A percentile compares a stretch with the other conserved stretches of the same genome.
Evolutionary conservation across 2,329 filamentous ascomycete genomes (phyloP).

Genomic region (Fusarium keratoplasticum): DNA sequence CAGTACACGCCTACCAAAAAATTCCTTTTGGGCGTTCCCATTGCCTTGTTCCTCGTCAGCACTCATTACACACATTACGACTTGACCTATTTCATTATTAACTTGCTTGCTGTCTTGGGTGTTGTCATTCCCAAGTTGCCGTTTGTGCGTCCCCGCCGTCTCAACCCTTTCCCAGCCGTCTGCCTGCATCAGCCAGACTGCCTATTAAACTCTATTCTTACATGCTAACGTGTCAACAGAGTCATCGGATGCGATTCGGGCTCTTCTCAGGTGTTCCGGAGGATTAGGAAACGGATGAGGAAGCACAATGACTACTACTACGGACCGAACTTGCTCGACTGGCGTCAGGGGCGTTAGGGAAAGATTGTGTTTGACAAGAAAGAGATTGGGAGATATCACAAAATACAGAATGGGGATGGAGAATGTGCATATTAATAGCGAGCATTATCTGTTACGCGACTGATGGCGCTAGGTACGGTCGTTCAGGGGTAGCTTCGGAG

Average conservation of each 20-base stretch:
- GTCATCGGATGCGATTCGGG: conserved; percentile 81
- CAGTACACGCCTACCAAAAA: conserved; percentile 99
- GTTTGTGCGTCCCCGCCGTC: conserved; percentile 73
- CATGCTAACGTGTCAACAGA: conserved; percentile 60
- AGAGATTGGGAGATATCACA: conserved; percentile 36
- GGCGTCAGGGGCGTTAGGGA: conserved; percentile 43
- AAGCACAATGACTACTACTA: conserved; percentile 20
- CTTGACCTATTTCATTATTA: conserved; percentile 95
- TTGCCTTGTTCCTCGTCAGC: conserved; percentile 93
- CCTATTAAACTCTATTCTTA: conserved; percentile 1
- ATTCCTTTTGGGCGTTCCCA: conserved; percentile 93
- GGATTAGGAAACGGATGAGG: conserved; percentile 52
- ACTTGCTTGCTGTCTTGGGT: conserved; percentile 89
- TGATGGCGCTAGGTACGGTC: conserved; percentile 42
- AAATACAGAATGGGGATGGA: conserved; percentile 37
- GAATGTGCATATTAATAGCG: conserved; percentile 50
- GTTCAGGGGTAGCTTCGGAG: conserved; percentile 47
- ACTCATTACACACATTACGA: conserved; percentile 99
- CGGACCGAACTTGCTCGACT: conserved; percentile 33
- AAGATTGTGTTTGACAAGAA: conserved; percentile 38
- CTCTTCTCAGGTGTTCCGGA: conserved; percentile 78
- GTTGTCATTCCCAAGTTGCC: conserved; percentile 98
- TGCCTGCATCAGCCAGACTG: neutral
- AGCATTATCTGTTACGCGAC: conserved; percentile 50
- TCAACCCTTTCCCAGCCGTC: neutral